Base-by-base conservation (phyloP, 208 protist genomes). In the Trypanosoma brucei region DNA sequence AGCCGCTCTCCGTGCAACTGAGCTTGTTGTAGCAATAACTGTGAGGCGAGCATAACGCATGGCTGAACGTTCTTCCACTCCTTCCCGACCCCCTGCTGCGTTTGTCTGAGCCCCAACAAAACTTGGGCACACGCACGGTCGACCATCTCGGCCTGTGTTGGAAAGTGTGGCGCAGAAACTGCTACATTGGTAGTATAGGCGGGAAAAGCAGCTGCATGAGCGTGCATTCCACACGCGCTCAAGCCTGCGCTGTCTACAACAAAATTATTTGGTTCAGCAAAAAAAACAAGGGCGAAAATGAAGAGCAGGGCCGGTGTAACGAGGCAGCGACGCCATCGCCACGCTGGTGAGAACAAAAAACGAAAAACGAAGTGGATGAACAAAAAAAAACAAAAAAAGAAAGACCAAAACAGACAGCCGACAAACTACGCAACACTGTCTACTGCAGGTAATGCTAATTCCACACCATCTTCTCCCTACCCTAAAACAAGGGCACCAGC, bases 1-100 rank as follows among this genome's bases (percentile, higher is more conserved):
- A 86, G 56, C 2, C 70, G 75, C 0, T 39, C 49, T 11, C 62
- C 59, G 3, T 70, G 76, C 14, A 44, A 31, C 46, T 68, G 62
- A 13, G 54, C 57, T 9, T 72, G 54, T 9, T 56, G 57, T 14
- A 68, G 40, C 2, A 81, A 53, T 13, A 67, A 22, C 14, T 61
- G 59, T 11, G 64, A 62, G 34, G 62, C 55, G 30, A 77, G 66
- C 13, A 79, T 31, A 7, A 92, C 82, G 52, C 86, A 89, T 13
- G 81, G 80, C 45, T 88, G 80, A 9, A 92, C 86, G 59, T 92
- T 92, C 31, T 81, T 66, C 85, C 85, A 92, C 31, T 56, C 61
- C 72, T 72, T 81, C 31, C 67, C 70, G 30, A 69, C 44, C 0
- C 80, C 75, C 3, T 68, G 62, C 40, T 80, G 75, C 13, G 85